Conservation (phyloP, 352 stramenopile species). For the Pythium dissimile region DNA sequence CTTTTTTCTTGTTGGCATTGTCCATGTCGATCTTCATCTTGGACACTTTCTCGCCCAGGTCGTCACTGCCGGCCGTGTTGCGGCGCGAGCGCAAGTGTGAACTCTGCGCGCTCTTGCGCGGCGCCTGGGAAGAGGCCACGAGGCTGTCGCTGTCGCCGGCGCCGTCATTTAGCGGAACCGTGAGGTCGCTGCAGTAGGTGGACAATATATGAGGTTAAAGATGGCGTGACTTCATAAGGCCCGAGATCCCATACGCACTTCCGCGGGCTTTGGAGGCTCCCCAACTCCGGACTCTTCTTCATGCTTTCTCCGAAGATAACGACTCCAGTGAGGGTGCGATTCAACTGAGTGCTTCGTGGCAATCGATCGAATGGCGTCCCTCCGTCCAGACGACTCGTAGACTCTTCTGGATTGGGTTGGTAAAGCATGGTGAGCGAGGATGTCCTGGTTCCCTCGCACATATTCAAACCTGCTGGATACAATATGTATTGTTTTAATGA, state of each 20-base stretch:
- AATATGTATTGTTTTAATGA: too few relatives aligned
- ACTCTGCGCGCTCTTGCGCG: conserved; percentile 19
- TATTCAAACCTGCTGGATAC: not conserved
- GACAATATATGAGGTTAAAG: not conserved
- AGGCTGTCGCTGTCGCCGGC: conserved; percentile 2
- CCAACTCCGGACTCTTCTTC: conserved; percentile 8
- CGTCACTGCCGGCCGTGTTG: conserved; percentile 52
- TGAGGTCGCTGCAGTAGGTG: conserved; percentile 20
- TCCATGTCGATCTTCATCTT: conserved; percentile 69
- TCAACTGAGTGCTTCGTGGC: not conserved
- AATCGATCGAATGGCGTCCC: conserved; percentile 15
- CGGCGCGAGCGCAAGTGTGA: conserved; percentile 33
- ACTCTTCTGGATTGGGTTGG: not conserved
- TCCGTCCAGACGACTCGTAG: not conserved
- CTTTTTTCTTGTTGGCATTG: conserved; percentile 48
- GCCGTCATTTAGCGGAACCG: conserved; percentile 29
- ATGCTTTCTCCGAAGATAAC: not conserved
- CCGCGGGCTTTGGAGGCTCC: conserved; percentile 4
- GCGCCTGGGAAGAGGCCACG: not conserved
- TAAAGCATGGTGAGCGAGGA: not conserved
- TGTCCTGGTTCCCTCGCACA: not conserved
- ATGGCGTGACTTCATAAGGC: not conserved
- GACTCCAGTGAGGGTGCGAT: not conserved
- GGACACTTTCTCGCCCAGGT: conserved; percentile 55
- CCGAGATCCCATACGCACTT: conserved; percentile 1